phyloP scores from a whole-genome alignment of 2,329 filamentous ascomycete genomes.

The Erysiphe neolycopersici region DNA sequence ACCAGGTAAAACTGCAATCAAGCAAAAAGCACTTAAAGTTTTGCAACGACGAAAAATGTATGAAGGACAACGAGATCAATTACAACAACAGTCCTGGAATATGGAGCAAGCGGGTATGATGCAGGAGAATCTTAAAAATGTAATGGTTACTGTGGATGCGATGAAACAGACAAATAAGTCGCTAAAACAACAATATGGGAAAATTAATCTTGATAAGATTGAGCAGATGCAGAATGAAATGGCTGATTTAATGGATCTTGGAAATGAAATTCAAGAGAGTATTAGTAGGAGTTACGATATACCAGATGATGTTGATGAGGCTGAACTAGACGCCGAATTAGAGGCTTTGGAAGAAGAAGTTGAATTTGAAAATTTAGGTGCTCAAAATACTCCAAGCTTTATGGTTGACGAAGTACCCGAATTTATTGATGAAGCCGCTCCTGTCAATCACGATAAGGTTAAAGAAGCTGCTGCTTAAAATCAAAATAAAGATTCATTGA shows the following conservation, averaged over 20 bases:
- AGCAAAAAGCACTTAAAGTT: conserved; percentile 81
- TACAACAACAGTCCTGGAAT: conserved; percentile 89
- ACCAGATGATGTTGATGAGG: conserved; percentile 90
- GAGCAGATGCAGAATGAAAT: conserved; percentile 97
- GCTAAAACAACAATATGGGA: conserved; percentile 79
- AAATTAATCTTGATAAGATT: conserved; percentile 93
- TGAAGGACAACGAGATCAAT: conserved; percentile 79
- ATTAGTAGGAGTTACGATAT: conserved; percentile 79
- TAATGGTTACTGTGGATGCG: conserved; percentile 92
- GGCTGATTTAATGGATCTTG: conserved; percentile 91
- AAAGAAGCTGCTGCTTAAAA: conserved; percentile 40
- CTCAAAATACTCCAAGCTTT: conserved; percentile 43
- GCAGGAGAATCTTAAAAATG: conserved; percentile 96
- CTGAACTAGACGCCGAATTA: conserved; percentile 83
- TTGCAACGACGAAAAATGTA: conserved; percentile 84
- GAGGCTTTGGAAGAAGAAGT: conserved; percentile 85
- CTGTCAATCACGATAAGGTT: conserved; percentile 43
- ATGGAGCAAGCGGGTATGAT: conserved; percentile 98
- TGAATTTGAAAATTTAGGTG: conserved; percentile 44
- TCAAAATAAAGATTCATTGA: too few species aligned
- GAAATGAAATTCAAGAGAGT: conserved; percentile 94
- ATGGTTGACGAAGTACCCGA: conserved; percentile 69
- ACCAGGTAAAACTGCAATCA: conserved; percentile 74
- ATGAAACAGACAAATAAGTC: conserved; percentile 94
- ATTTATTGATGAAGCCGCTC: conserved; percentile 70